Conservation (phyloP, 2,329 filamentous ascomycete genomes). For the Didymella arachidicola region DNA sequence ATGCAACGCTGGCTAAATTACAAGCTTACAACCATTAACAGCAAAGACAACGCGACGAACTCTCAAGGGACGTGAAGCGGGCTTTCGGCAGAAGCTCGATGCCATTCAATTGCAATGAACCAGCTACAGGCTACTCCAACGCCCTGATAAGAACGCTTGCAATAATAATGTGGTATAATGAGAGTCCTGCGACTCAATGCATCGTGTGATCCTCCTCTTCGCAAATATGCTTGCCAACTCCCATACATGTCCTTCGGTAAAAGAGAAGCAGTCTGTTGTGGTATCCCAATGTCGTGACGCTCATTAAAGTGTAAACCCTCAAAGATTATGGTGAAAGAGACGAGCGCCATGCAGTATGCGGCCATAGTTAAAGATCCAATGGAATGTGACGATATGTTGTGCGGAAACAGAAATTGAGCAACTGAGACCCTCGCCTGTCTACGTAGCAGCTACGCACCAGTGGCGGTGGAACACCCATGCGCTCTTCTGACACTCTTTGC, state of each 20-base stretch:
- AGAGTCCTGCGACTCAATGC: slow-evolving; percentile 22
- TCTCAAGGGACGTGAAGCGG: not conserved
- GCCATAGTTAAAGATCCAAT: slow-evolving; percentile 45
- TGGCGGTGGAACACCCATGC: slow-evolving; percentile 98
- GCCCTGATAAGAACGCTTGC: slow-evolving; percentile 31
- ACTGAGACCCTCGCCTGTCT: slow-evolving; percentile 28
- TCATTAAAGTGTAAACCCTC: slow-evolving; percentile 50
- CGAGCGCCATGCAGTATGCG: slow-evolving; percentile 54
- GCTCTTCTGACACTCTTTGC: slow-evolving; percentile 99
- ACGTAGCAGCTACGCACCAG: slow-evolving; percentile 85
- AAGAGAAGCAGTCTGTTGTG: slow-evolving; percentile 48
- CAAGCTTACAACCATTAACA: slow-evolving; percentile 3
- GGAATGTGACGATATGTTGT: slow-evolving; percentile 37
- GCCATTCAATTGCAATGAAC: slow-evolving; percentile 31
- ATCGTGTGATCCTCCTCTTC: slow-evolving; percentile 26
- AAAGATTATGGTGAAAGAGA: slow-evolving; percentile 39
- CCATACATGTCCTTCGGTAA: slow-evolving; percentile 35
- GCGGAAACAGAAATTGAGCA: slow-evolving; percentile 34
- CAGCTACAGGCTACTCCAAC: slow-evolving; percentile 24
- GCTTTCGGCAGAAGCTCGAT: slow-evolving; percentile 19
- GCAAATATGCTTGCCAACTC: slow-evolving; percentile 32
- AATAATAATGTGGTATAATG: slow-evolving; percentile 44
- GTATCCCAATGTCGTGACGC: slow-evolving; percentile 50
- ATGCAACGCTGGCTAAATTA: slow-evolving; percentile 16
- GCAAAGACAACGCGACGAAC: slow-evolving; percentile 2